These are phyloP conservation scores for Blastosporella zonata DNA, from an alignment of 1,284 basidiomycete species.

Conservation along the genomic window DNA sequence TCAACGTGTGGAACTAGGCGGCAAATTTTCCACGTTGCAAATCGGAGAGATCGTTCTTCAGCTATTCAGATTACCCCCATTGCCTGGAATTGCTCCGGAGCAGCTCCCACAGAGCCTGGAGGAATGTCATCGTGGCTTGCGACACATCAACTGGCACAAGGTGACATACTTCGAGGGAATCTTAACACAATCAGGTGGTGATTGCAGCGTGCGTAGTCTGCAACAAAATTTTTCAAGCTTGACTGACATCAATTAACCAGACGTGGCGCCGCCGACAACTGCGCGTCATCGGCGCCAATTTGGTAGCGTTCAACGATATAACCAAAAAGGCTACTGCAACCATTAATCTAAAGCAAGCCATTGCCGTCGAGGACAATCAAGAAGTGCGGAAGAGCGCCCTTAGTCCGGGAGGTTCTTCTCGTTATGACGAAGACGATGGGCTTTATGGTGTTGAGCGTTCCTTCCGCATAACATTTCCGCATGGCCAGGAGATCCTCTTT, in stretches of 20 bases:
- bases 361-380: conserved; percentile 75
- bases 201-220: conserved; percentile 69
- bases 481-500: conserved; percentile 82
- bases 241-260: conserved; percentile 36
- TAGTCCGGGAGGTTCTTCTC: conserved; percentile 41
- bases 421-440: conserved; percentile 67
- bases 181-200: conserved; percentile 94
- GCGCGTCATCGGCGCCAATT: conserved; percentile 81
- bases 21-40: conserved; percentile 56
- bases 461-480: conserved; percentile 83
- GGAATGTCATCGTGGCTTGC: conserved; percentile 86
- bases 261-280: conserved; percentile 87
- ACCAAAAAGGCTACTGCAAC: conserved; percentile 89
- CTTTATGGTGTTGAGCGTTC: conserved; percentile 78
- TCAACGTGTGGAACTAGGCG: conserved; percentile 58
- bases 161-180: conserved; percentile 90
- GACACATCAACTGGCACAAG: conserved; percentile 90
- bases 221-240: not conserved
- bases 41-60: conserved; percentile 83
- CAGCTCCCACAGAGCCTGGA: conserved; percentile 89
- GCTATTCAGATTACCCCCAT: conserved; percentile 84
- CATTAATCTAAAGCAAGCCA: conserved; percentile 87
- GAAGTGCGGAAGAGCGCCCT: conserved; percentile 44
- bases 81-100: conserved; percentile 77
- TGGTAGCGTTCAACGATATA: conserved; percentile 92